A percentile compares a stretch with the other conserved stretches of the same genome.
Evolutionary conservation across 2,329 filamentous ascomycete genomes (phyloP).

Genomic region (Paramyrothecium roridum): DNA sequence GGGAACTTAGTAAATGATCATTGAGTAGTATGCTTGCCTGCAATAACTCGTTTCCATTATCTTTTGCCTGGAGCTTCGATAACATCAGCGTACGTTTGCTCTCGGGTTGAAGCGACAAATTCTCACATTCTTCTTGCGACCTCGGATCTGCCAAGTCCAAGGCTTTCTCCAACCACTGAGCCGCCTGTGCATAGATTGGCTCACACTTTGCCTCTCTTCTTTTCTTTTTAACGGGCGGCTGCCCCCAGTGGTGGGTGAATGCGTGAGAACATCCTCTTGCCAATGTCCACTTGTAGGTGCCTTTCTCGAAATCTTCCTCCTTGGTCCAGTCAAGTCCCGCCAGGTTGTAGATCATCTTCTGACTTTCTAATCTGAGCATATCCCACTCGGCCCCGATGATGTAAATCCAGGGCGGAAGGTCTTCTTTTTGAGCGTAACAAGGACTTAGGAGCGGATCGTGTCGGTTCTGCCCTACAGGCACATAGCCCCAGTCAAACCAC

Average conservation of each 20-base stretch:
- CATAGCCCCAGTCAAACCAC: constrained; percentile 16
- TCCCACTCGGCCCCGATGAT: constrained; percentile 35
- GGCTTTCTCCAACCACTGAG: constrained; percentile 1
- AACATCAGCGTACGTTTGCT: too few species aligned
- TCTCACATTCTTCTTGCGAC: too few species aligned
- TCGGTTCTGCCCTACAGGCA: constrained; percentile 23
- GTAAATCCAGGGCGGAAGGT: constrained; percentile 30
- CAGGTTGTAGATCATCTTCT: constrained; percentile 2
- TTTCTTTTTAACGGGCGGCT: not conserved
- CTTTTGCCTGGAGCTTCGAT: too few species aligned
- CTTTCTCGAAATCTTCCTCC: constrained; percentile 3
- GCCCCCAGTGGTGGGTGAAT: constrained; percentile 5
- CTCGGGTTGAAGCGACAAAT: too few species aligned
- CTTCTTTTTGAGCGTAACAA: constrained; percentile 21
- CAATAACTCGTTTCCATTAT: too few species aligned
- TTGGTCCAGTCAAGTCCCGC: constrained; percentile 1
- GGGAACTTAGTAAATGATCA: too few species aligned
- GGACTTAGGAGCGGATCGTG: constrained; percentile 30
- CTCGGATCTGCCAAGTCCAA: not conserved
- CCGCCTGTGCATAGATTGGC: not conserved
- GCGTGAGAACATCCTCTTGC: constrained; percentile 1
- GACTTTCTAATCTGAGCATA: constrained; percentile 24
- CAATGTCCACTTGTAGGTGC: constrained; percentile 3
- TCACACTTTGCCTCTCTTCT: constrained; percentile 1
- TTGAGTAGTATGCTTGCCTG: too few species aligned